phyloP scores from a whole-genome alignment of 352 stramenopile genomes.

The Phytophthora citricola region DNA sequence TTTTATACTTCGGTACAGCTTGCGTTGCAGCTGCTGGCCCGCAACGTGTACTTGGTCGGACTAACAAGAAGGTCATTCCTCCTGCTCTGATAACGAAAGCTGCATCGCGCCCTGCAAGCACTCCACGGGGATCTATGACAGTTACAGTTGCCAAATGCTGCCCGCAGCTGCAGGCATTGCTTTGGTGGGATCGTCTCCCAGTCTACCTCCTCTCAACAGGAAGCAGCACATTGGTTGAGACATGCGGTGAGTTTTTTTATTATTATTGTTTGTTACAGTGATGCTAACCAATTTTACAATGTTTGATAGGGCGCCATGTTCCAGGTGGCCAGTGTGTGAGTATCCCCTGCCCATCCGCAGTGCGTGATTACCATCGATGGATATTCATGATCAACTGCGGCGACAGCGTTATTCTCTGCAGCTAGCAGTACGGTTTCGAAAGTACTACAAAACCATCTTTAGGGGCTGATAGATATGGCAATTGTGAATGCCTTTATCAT shows the following conservation, averaged over 20 bases:
- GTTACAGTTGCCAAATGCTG: neutral
- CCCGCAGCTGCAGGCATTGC: neutral
- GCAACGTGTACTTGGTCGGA: too few species aligned
- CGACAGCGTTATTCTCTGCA: constrained; percentile 26
- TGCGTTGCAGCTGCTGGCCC: too few species aligned
- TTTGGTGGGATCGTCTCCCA: neutral
- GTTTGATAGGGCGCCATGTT: constrained; percentile 1
- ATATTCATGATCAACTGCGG: constrained; percentile 27
- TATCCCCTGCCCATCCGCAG: constrained; percentile 3
- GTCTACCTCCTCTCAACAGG: neutral
- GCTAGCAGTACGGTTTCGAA: constrained; percentile 3
- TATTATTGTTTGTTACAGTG: neutral
- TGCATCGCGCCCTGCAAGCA: too few species aligned
- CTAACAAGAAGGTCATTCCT: too few species aligned
- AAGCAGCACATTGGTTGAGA: neutral
- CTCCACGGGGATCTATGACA: too few species aligned
- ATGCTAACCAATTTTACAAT: too few species aligned
- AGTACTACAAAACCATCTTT: constrained; percentile 34
- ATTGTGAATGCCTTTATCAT: constrained; percentile 32
- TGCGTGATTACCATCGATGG: constrained; percentile 12
- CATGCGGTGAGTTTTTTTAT: neutral
- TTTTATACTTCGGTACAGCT: too few species aligned
- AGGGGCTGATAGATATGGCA: constrained; percentile 30
- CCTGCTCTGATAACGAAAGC: too few species aligned
- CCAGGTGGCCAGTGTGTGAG: neutral